Percentiles rank a stretch among this genome's conserved stretches.
Evolutionary conservation across 2,329 filamentous ascomycete genomes (phyloP).

Genomic region (Talaromyces atroroseus): DNA sequence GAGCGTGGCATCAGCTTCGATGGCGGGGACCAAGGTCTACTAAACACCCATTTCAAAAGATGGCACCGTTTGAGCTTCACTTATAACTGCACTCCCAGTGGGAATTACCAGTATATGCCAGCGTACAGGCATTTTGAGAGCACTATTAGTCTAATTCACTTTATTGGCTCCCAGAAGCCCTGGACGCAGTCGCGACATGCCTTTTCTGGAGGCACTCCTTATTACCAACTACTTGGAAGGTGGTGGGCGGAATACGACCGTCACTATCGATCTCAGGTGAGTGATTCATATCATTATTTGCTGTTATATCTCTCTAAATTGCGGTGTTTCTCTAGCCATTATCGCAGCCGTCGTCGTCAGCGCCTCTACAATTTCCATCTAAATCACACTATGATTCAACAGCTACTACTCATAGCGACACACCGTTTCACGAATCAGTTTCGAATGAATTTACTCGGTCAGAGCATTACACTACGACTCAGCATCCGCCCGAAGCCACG

Average conservation of each 20-base stretch:
- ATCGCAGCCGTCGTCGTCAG: not conserved
- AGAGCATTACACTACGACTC: not conserved
- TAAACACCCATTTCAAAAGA: conserved; percentile 88
- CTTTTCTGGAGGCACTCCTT: conserved; percentile 42
- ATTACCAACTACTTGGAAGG: conserved; percentile 74
- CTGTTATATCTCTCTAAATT: not conserved
- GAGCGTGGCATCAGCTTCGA: conserved; percentile 88
- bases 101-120: conserved; percentile 94
- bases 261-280: conserved; percentile 58
- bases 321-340: not conserved
- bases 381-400: not conserved
- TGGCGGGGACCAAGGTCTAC: conserved; percentile 87
- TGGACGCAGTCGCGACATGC: conserved; percentile 59
- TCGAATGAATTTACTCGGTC: not conserved
- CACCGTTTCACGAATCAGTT: not conserved
- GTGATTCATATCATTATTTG: not conserved
- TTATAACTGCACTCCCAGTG: conserved; percentile 96
- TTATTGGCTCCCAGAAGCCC: conserved; percentile 87
- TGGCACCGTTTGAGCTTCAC: conserved; percentile 88
- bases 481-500: not conserved
- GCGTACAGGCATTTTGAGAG: conserved; percentile 91
- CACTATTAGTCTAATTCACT: conserved; percentile 85
- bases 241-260: conserved; percentile 96
- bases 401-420: not conserved
- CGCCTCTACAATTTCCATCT: not conserved